These are phyloP conservation scores for Metschnikowia picachoensis DNA, from an alignment of 805 yeast species.

Conservation along the genomic window DNA sequence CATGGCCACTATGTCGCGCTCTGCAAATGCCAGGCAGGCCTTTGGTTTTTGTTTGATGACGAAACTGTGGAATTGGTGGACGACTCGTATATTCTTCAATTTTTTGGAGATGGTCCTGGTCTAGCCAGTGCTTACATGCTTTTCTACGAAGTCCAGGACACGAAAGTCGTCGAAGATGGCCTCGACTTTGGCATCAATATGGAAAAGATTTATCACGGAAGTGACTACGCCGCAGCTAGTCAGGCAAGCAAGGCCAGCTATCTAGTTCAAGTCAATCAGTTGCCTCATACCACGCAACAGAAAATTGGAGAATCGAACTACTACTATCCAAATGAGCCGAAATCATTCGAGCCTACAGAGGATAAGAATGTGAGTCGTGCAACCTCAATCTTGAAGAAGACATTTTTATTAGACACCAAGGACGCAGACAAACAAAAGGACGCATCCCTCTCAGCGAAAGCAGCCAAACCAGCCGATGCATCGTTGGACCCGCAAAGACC, in stretches of 20 bases:
- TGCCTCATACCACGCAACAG: not conserved
- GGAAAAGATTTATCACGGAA: constrained; percentile 69
- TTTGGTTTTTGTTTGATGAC: constrained; percentile 94
- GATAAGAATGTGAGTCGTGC: constrained; percentile 8
- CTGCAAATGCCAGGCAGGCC: constrained; percentile 69
- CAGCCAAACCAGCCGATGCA: constrained; percentile 2
- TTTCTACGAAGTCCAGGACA: constrained; percentile 54
- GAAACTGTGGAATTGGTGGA: constrained; percentile 89
- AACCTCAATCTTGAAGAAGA: constrained; percentile 28
- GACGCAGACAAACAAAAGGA: constrained; percentile 13
- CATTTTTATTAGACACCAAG: constrained; percentile 25
- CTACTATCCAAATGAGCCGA: not conserved
- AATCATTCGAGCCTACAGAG: not conserved
- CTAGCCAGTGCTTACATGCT: constrained; percentile 89
- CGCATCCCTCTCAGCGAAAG: not conserved
- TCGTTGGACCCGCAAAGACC: constrained; percentile 5
- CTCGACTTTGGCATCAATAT: constrained; percentile 54
- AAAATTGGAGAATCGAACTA: not conserved
- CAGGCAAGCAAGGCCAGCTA: not conserved
- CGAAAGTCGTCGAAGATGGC: constrained; percentile 42
- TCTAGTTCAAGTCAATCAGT: not conserved
- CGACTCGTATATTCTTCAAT: constrained; percentile 75
- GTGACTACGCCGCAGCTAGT: constrained; percentile 23
- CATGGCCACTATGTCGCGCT: constrained; percentile 94
- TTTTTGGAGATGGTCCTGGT: constrained; percentile 85